Percentiles rank a stretch among this genome's conserved stretches.
Conservation (phyloP, 2,329 filamentous ascomycete genomes). For the Aspergillus fischeri region DNA sequence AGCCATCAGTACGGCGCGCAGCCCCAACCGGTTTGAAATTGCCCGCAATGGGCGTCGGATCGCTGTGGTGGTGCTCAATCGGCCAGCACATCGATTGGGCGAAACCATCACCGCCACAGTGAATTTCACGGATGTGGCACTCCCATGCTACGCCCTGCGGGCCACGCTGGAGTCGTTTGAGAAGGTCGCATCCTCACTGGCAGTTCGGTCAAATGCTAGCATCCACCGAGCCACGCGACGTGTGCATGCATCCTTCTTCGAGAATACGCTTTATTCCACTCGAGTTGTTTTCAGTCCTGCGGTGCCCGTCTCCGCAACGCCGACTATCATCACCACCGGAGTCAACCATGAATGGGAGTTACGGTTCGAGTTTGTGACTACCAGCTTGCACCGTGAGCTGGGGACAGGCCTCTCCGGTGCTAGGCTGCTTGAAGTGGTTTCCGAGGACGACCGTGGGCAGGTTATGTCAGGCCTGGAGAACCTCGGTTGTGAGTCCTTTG, state of each 20-base stretch:
- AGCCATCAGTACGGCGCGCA: constrained; percentile 64
- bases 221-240: constrained; percentile 83
- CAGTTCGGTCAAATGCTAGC: constrained; percentile 78
- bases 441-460: constrained; percentile 71
- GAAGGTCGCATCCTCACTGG: constrained; percentile 72
- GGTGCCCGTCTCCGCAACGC: constrained; percentile 78
- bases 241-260: constrained; percentile 71
- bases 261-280: constrained; percentile 76
- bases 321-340: constrained; percentile 87
- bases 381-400: constrained; percentile 45
- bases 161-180: constrained; percentile 83
- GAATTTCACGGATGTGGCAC: constrained; percentile 72
- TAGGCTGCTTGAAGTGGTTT: constrained; percentile 72
- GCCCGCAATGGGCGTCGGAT: constrained; percentile 88
- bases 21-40: constrained; percentile 92
- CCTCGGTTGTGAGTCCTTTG: constrained; percentile 81
- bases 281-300: constrained; percentile 76
- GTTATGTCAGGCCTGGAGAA: constrained; percentile 75
- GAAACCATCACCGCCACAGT: constrained; percentile 80
- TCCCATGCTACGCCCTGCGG: constrained; percentile 82
- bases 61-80: constrained; percentile 80
- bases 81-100: constrained; percentile 83
- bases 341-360: constrained; percentile 86
- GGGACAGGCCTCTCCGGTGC: constrained; percentile 34
- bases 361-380: constrained; percentile 87